Evolutionary conservation across 1,284 basidiomycete genomes (phyloP), one percentile per base, ranked within the genome.

Genomic region (Trametes sp.): DNA sequence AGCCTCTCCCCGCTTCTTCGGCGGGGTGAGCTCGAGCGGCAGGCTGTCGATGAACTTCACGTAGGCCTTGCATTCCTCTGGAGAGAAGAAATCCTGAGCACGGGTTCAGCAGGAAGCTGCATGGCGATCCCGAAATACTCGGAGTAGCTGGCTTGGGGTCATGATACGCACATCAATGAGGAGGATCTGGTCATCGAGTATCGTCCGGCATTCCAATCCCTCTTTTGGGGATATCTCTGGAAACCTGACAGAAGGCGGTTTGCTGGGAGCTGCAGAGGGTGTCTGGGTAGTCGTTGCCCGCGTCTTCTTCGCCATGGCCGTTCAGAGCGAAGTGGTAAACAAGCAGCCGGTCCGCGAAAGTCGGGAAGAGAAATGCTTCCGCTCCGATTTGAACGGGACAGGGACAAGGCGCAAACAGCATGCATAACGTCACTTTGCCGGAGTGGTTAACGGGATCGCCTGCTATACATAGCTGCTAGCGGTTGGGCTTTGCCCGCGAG

Each of bases 391-490:
- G n/a, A 23, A 54, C 57, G 48, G 56, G 29, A 5, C 0, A 21
- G 1, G 49, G 16, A 13, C 1, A 2, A 14, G 44, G 2, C 23
- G 28, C n/a, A 28, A 36, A 21, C 4, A 10, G 2, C 6, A 8
- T 16, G 2, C 0, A 5, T 16, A 56, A 65, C 53, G 89, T 90
- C 89, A 90, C 89, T 90, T 92, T 92, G 89, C 89, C 89, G 89
- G 89, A 92, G 90, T 92, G 89, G 90, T 92, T 91, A 92, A 92
- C 89, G 90, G 89, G 89, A 90, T 92, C 89, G 89, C 90, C 89
- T 92, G 90, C 89, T 91, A 91, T 70, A 69, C 53, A 58, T 70
- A 73, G 72, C 67, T 73, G 72, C 61, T 19, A 70, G 71, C 71
- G 68, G 69, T 70, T 72, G 70, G 66, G 66, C 70, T 88, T 87